phyloP scores from a whole-genome alignment of 2,329 filamentous ascomycete species.

The Colletotrichum aenigma region DNA sequence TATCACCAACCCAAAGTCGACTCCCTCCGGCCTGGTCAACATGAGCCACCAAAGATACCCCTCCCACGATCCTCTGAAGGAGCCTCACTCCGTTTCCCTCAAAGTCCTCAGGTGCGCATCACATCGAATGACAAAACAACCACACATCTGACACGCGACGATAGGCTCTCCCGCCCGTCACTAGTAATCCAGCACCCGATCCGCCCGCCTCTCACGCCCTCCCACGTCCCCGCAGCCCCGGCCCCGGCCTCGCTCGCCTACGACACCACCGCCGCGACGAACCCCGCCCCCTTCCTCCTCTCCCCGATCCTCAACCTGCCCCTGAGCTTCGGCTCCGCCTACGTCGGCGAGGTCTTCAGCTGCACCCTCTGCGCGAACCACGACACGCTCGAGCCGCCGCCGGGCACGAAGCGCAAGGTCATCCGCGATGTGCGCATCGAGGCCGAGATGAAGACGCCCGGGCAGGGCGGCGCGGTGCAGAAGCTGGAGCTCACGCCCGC shows the following conservation, averaged over 20 bases:
- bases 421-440: slow-evolving; percentile 82
- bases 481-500: slow-evolving; percentile 64
- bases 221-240: slow-evolving; percentile 51
- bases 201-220: slow-evolving; percentile 45
- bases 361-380: slow-evolving; percentile 98
- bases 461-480: slow-evolving; percentile 55
- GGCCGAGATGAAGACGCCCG: slow-evolving; percentile 94
- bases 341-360: slow-evolving; percentile 93
- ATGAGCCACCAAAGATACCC: slow-evolving; percentile 66
- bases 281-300: slow-evolving; percentile 60
- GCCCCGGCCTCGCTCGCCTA: slow-evolving; percentile 77
- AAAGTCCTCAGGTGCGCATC: slow-evolving; percentile 72
- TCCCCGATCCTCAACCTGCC: slow-evolving; percentile 79
- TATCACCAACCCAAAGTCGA: not conserved
- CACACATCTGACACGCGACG: not conserved
- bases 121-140: not conserved
- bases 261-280: slow-evolving; percentile 46
- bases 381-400: slow-evolving; percentile 53
- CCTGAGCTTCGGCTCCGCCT: slow-evolving; percentile 89
- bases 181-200: slow-evolving; percentile 74
- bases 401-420: slow-evolving; percentile 40
- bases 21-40: not conserved
- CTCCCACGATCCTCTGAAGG: slow-evolving; percentile 66
- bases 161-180: slow-evolving; percentile 81
- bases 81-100: slow-evolving; percentile 78